Conservation (phyloP, 441 rosid species). For the Cnidoscolus chayamansa region DNA sequence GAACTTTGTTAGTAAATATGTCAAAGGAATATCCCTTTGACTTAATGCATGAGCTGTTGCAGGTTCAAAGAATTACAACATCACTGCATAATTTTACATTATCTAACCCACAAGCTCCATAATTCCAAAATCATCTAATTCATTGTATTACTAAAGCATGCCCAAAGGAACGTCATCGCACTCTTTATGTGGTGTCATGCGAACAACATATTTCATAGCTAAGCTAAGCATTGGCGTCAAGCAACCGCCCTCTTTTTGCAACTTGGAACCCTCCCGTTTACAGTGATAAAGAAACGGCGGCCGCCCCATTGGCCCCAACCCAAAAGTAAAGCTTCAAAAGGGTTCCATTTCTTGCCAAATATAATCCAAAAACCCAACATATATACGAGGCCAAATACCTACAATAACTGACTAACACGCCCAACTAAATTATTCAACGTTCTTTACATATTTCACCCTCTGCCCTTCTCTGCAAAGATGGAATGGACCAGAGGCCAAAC, state of each 20-base stretch:
- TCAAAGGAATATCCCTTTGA: no score
- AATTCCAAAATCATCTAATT: slow-evolving; percentile 1
- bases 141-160: neutral
- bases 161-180: neutral
- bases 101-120: slow-evolving; percentile 1
- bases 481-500: slow-evolving; percentile 42
- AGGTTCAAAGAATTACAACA: slow-evolving; percentile 12
- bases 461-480: no score
- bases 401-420: neutral
- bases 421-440: neutral
- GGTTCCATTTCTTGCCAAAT: no score
- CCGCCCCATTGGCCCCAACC: slow-evolving; percentile 32
- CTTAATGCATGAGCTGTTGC: no score
- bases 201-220: slow-evolving; percentile 13
- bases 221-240: slow-evolving; percentile 7
- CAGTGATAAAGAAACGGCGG: slow-evolving; percentile 30
- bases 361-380: no score
- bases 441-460: neutral
- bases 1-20: no score
- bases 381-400: no score
- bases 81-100: neutral
- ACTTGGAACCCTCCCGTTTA: slow-evolving; percentile 23
- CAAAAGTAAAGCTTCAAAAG: no score
- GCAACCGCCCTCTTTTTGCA: slow-evolving; percentile 20
- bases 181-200: slow-evolving; percentile 24